phyloP scores from a whole-genome alignment of 371 early-diverging fungal species.

The Phascolomyces articulosus region DNA sequence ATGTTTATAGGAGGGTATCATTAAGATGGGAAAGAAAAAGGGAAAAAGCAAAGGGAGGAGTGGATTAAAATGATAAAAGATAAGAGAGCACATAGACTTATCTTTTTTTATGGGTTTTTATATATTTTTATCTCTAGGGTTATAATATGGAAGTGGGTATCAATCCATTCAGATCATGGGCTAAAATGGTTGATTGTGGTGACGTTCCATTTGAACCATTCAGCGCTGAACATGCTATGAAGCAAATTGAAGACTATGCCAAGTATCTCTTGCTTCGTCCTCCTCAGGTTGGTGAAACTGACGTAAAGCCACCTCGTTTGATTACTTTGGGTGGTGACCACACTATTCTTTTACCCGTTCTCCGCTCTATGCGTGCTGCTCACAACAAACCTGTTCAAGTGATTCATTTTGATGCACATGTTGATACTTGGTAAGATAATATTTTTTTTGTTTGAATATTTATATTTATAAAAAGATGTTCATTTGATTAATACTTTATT shows the following conservation, averaged over 20 bases:
- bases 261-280: constrained; percentile 42
- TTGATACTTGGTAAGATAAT: constrained; percentile 51
- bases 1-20: constrained; percentile 1
- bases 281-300: constrained; percentile 13
- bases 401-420: constrained; percentile 56
- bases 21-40: neutral
- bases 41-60: neutral
- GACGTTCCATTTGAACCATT: constrained; percentile 55
- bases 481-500: too few relatives aligned
- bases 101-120: neutral
- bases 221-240: constrained; percentile 44
- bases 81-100: too few relatives aligned
- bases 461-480: too few relatives aligned
- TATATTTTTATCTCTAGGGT: constrained; percentile 17
- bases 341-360: constrained; percentile 45
- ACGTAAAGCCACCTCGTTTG: constrained; percentile 31
- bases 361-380: constrained; percentile 39
- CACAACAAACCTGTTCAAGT: constrained; percentile 46
- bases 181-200: constrained; percentile 53
- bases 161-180: constrained; percentile 52
- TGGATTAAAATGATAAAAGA: too few relatives aligned
- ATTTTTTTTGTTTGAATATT: too few relatives aligned
- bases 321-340: constrained; percentile 53
- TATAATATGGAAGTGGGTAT: constrained; percentile 38
- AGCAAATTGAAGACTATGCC: constrained; percentile 41